Evolutionary conservation across 2,329 filamentous ascomycete species (phyloP).

Genomic region (Daldinia eschscholtzii): DNA sequence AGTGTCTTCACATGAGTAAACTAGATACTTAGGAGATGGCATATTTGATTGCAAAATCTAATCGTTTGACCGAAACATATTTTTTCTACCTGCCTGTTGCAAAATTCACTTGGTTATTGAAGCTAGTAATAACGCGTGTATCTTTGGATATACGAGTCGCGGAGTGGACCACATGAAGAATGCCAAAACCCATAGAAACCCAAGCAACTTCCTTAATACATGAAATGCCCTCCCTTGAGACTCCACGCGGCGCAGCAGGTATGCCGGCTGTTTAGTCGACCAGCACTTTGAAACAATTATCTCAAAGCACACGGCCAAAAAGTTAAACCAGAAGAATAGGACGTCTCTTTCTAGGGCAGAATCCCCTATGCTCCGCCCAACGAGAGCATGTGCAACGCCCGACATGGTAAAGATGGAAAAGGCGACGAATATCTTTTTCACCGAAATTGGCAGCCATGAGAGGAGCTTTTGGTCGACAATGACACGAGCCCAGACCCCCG

Average conservation of each 20-base stretch:
- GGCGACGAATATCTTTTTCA: neutral
- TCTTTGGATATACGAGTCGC: constrained; percentile 13
- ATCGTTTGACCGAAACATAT: neutral
- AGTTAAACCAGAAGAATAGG: constrained; percentile 19
- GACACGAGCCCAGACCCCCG: neutral
- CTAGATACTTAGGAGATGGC: neutral
- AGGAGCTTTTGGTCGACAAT: neutral
- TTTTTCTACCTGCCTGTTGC: neutral
- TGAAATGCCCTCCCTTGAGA: neutral
- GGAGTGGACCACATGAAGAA: constrained; percentile 15
- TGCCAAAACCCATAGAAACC: neutral
- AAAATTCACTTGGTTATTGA: neutral
- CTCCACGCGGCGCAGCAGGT: neutral
- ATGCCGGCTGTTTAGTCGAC: neutral
- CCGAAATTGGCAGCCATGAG: neutral
- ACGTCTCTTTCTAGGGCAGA: neutral
- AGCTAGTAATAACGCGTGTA: neutral
- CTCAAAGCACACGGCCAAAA: constrained; percentile 1
- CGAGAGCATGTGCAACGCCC: constrained; percentile 4
- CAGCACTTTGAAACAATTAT: neutral
- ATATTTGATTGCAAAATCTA: neutral
- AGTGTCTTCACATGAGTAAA: neutral
- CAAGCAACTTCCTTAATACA: neutral
- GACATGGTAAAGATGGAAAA: constrained; percentile 1
- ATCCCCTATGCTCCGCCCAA: constrained; percentile 2